phyloP scores from a whole-genome alignment of 1,284 basidiomycete species.

The Trichosporon sp. region DNA sequence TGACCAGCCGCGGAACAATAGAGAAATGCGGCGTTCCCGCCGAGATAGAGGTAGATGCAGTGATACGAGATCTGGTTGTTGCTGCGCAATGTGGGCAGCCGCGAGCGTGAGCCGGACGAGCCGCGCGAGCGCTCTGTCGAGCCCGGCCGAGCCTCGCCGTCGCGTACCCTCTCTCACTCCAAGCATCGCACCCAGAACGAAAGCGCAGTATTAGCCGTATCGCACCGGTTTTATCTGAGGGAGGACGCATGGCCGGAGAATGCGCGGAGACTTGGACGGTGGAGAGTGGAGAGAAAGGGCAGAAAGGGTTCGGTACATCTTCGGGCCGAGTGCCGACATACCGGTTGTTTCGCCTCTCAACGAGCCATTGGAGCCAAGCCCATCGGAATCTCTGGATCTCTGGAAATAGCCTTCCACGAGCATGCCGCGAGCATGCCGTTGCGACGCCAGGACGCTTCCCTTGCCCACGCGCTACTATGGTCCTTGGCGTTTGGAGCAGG shows the following conservation, averaged over 20 bases:
- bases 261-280: not conserved
- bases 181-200: no score
- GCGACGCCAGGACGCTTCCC: no score
- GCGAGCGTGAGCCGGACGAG: no score
- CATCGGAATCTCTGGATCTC: not conserved
- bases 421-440: not conserved
- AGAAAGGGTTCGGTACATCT: not conserved
- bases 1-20: not conserved
- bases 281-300: not conserved
- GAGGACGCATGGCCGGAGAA: no score
- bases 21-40: not conserved
- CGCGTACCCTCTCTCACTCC: not conserved
- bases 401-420: not conserved
- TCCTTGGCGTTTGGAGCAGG: slow-evolving; percentile 1
- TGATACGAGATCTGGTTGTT: not conserved
- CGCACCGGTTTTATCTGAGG: not conserved
- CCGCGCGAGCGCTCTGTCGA: no score
- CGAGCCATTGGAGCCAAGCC: not conserved
- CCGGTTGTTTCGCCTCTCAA: not conserved
- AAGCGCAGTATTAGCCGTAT: no score
- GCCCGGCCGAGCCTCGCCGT: no score
- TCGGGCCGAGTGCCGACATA: not conserved
- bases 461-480: not conserved
- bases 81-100: not conserved
- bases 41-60: not conserved